phyloP scores from a whole-genome alignment of 768 basidiomycete species.

The Hygrocybe punicea region DNA sequence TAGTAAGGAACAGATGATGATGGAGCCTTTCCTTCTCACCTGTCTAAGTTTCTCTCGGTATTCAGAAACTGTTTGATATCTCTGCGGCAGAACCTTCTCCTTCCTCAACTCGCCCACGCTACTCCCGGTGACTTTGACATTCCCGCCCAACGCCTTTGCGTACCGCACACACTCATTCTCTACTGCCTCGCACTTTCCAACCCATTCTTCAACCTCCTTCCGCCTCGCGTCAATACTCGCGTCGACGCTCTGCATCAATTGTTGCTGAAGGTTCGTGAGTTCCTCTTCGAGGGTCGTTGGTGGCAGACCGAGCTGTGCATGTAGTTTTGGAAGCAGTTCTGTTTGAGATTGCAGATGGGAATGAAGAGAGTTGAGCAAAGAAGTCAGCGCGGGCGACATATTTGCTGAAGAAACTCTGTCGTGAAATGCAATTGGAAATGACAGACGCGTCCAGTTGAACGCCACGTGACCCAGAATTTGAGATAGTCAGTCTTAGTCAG shows the following conservation, averaged over 20 bases:
- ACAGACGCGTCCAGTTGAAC: no score
- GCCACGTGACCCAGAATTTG: no score
- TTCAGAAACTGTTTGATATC: slow-evolving; percentile 64
- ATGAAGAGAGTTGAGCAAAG: slow-evolving; percentile 73
- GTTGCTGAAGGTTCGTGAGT: slow-evolving; percentile 64
- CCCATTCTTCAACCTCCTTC: slow-evolving; percentile 77
- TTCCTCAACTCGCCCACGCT: slow-evolving; percentile 68
- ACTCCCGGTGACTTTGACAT: slow-evolving; percentile 61
- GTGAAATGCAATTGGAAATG: no score
- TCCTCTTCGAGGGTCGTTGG: slow-evolving; percentile 79
- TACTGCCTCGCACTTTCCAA: slow-evolving; percentile 55
- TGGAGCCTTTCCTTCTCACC: slow-evolving; percentile 40
- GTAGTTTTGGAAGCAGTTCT: slow-evolving; percentile 74
- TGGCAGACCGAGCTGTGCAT: slow-evolving; percentile 81
- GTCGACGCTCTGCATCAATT: slow-evolving; percentile 74
- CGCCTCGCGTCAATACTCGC: slow-evolving; percentile 62
- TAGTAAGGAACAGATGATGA: slow-evolving; percentile 3
- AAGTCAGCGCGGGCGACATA: slow-evolving; percentile 40
- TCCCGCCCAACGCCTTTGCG: slow-evolving; percentile 65
- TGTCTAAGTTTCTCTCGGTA: slow-evolving; percentile 78
- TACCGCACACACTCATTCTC: slow-evolving; percentile 67
- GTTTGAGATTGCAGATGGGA: slow-evolving; percentile 78
- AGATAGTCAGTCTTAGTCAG: no score
- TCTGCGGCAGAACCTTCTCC: slow-evolving; percentile 66
- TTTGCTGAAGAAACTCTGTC: not conserved